These are phyloP conservation scores for Xylaria intraflava DNA, from an alignment of 495 filamentous ascomycete species.

Conservation along the genomic window DNA sequence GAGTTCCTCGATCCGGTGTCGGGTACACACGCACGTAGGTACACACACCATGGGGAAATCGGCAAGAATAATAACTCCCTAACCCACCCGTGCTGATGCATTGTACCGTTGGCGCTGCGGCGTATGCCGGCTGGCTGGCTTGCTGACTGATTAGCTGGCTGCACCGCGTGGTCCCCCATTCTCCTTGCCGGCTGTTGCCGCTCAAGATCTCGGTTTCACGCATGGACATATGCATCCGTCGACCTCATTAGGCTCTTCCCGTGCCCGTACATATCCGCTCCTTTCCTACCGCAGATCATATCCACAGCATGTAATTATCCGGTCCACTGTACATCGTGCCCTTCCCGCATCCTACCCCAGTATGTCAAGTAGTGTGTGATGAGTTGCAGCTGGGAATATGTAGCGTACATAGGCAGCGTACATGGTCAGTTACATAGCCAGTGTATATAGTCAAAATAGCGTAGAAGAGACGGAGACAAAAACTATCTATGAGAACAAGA, in stretches of 20 bases:
- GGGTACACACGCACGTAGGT: slow-evolving; percentile 1
- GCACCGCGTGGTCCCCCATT: slow-evolving; percentile 1
- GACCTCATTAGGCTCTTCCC: slow-evolving; percentile 14
- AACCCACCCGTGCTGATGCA: slow-evolving; percentile 11
- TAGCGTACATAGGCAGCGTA: no score
- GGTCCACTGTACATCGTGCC: slow-evolving; percentile 12
- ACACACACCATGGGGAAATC: not conserved
- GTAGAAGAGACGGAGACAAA: no score
- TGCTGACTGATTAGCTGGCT: slow-evolving; percentile 1
- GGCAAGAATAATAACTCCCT: slow-evolving; percentile 2
- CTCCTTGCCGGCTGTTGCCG: slow-evolving; percentile 13
- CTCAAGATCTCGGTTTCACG: slow-evolving; percentile 14
- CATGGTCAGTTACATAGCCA: no score
- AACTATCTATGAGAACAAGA: not conserved
- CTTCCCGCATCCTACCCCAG: slow-evolving; percentile 13
- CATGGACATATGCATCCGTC: slow-evolving; percentile 15
- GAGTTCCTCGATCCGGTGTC: not conserved
- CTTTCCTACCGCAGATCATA: slow-evolving; percentile 13
- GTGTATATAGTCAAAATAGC: no score
- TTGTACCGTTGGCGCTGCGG: slow-evolving; percentile 8
- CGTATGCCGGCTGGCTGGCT: not conserved
- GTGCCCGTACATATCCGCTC: slow-evolving; percentile 13
- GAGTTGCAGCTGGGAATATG: not conserved
- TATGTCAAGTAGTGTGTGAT: not conserved
- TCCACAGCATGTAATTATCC: slow-evolving; percentile 3